Percentiles rank a stretch among this genome's conserved stretches.
phyloP scores from a whole-genome alignment of 768 basidiomycete species.

The Lactarius akahatsu region DNA sequence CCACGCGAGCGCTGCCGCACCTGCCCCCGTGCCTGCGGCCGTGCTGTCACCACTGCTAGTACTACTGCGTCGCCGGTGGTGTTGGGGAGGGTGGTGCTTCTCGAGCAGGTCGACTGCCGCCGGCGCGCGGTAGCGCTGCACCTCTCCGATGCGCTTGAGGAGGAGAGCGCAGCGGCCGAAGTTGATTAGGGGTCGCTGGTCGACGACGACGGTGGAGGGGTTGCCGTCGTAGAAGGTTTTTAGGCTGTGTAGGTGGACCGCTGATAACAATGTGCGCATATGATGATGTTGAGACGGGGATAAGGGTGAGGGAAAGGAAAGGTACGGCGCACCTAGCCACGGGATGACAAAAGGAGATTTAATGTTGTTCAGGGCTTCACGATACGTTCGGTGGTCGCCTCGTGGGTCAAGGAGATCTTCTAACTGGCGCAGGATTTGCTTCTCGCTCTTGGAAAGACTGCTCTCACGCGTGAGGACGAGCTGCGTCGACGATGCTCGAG shows the following conservation, averaged over 20 bases:
- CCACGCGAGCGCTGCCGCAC: conserved; percentile 41
- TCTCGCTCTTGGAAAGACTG: conserved; percentile 26
- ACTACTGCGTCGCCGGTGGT: not conserved
- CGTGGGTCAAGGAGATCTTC: conserved; percentile 36
- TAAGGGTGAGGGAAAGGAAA: not conserved
- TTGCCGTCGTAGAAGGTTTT: conserved; percentile 7
- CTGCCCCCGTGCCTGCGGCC: conserved; percentile 10
- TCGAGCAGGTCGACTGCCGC: conserved; percentile 35
- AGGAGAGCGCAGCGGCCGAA: conserved; percentile 43
- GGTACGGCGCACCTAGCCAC: conserved; percentile 39
- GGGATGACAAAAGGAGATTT: conserved; percentile 37
- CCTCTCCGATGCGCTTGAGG: conserved; percentile 39
- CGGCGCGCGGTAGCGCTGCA: conserved; percentile 38
- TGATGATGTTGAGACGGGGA: not conserved
- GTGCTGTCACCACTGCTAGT: conserved; percentile 28
- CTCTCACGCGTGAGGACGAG: conserved; percentile 34
- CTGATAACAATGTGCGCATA: conserved; percentile 29
- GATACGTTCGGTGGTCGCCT: conserved; percentile 41
- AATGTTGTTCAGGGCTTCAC: conserved; percentile 36
- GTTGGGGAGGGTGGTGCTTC: not conserved
- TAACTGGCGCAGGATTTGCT: conserved; percentile 34
- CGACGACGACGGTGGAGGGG: conserved; percentile 13
- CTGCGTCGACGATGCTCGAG: conserved; percentile 40
- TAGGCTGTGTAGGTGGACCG: conserved; percentile 36
- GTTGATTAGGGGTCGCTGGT: conserved; percentile 43